Evolutionary conservation across 2,329 filamentous ascomycete species (phyloP).

Genomic region (Colletotrichum phormii): DNA sequence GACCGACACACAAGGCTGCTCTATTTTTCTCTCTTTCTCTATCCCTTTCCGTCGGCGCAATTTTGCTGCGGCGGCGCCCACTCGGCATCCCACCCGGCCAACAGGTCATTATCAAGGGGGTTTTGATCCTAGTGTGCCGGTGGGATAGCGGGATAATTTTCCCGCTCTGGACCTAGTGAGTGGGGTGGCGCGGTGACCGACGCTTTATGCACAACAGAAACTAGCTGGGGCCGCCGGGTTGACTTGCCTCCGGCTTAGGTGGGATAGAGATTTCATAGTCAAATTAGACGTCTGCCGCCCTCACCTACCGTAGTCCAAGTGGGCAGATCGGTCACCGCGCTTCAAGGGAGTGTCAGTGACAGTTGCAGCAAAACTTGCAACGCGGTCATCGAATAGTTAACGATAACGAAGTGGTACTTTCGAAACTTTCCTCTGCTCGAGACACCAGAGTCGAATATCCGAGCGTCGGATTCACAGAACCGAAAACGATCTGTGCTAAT

Average conservation of each 20-base stretch:
- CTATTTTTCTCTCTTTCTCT: not conserved
- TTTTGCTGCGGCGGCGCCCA: not conserved
- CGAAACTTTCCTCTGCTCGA: not conserved
- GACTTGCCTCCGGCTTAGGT: not conserved
- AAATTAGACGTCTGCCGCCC: not conserved
- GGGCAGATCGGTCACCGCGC: too few species aligned
- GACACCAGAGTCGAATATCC: not conserved
- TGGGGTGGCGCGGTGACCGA: not conserved
- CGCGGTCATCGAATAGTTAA: not conserved
- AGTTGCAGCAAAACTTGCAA: not conserved
- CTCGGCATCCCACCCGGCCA: not conserved
- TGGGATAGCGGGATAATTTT: slow-evolving; percentile 12
- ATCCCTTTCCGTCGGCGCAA: not conserved
- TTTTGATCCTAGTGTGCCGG: slow-evolving; percentile 5
- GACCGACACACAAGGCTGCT: not conserved
- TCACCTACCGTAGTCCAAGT: not conserved
- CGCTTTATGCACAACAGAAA: not conserved
- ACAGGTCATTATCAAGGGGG: not conserved
- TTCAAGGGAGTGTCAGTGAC: too few species aligned
- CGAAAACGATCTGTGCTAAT: not conserved
- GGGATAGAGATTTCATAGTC: not conserved
- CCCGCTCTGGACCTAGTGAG: not conserved
- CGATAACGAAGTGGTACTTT: not conserved
- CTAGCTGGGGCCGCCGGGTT: not conserved
- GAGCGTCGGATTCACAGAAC: not conserved